Base-by-base conservation (phyloP, 495 filamentous ascomycete genomes). In the Talaromyces thailandensis region DNA sequence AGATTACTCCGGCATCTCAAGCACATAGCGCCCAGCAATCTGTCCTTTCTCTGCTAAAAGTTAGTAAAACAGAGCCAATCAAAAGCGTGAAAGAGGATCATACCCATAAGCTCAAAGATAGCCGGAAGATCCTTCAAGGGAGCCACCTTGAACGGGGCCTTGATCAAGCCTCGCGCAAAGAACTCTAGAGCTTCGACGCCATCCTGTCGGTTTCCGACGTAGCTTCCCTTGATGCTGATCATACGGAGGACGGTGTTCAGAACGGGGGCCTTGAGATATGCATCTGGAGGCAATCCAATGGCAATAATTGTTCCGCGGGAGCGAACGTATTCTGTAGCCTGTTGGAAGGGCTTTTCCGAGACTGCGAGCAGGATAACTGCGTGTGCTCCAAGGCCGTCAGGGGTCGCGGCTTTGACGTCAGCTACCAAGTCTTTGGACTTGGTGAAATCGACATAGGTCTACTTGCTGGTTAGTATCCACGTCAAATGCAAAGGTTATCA, bases 221-320 rank as follows among this genome's bases (percentile, higher is more conserved):
- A 96, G 65, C 84, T 89, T 52, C 93, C 93, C 79, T 90, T 92
- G 81, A 97, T 96, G 64, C 75, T 88, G 74, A 96, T 88, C 91
- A 96, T 96, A 68, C 82, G 82, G 64, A 92, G 81, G 25, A 97
- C 93, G 4, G 88, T 88, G 65, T 89, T 82, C 70, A 96, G 93
- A 26, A 96, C 92, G 6, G 90, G 88, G 3, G 92, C 93, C 62
- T 83, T 82, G 58, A 96, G 80, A 70, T 77, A 90, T 2, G 93
- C 93, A 56, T 82, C 76, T 0, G 89, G 87, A 0, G 93, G 93
- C 14, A 96, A 75, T 61, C 93, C 93, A 64, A 97, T 93, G 65
- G 88, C 89, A 56, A 96, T 82, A 64, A 96, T 85, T 18, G 83
- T 79, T 25, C 93, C 92, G 16, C 86, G 84, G 55, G 89, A 85